Evolutionary conservation across 2,329 filamentous ascomycete species (phyloP).

Genomic region (Fusarium setosum): DNA sequence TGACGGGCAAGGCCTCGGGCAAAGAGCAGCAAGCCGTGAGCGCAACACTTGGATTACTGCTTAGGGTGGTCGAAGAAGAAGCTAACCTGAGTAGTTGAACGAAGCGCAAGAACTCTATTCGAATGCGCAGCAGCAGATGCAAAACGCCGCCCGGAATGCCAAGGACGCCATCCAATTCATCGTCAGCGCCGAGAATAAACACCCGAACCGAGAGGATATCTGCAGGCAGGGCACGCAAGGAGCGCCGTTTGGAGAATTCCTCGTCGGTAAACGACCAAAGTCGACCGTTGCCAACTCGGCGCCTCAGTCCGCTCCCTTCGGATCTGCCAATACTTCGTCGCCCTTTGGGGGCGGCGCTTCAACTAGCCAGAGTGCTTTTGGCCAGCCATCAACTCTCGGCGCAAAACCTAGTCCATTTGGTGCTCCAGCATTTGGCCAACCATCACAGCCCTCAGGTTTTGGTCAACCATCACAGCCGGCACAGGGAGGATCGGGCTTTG

Average conservation of each 20-base stretch:
- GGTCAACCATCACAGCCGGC: conserved; percentile 54
- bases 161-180: conserved; percentile 80
- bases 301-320: conserved; percentile 57
- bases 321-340: conserved; percentile 36
- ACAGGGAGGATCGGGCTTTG: conserved; percentile 44
- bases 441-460: conserved; percentile 50
- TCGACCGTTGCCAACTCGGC: conserved; percentile 42
- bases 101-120: conserved; percentile 71
- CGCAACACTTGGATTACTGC: conserved; percentile 15
- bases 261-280: conserved; percentile 50
- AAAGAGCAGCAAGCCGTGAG: conserved; percentile 66
- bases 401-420: conserved; percentile 47
- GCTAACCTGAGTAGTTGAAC: conserved; percentile 59
- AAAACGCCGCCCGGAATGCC: conserved; percentile 75
- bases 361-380: conserved; percentile 48
- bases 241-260: conserved; percentile 59
- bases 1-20: conserved; percentile 67
- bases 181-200: conserved; percentile 71
- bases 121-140: conserved; percentile 77
- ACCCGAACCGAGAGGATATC: conserved; percentile 80
- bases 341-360: conserved; percentile 46
- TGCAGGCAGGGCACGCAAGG: conserved; percentile 60
- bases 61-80: background rate
- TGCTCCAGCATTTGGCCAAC: conserved; percentile 42
- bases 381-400: conserved; percentile 47